Base-by-base conservation (phyloP, 2,329 filamentous ascomycete genomes). In the Diaporthe australafricana region DNA sequence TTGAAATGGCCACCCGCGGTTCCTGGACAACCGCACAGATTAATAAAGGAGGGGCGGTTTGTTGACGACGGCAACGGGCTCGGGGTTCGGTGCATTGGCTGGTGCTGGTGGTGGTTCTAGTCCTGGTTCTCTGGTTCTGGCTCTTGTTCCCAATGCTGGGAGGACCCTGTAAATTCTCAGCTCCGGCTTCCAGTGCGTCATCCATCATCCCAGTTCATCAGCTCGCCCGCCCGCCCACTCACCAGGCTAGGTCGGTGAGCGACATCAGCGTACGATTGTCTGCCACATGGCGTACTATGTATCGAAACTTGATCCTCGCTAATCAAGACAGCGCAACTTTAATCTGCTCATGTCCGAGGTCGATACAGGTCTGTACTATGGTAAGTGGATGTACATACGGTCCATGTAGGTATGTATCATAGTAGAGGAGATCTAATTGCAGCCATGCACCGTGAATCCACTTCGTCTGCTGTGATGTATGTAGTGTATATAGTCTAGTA, bases 51-150 rank as follows among this genome's bases (percentile, higher is more conserved):
- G 45, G 45, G 60, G 45, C 30, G 60, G 25, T 62, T 57, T 65
- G 60, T 65, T 65, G 60, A 65, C 56, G 52, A 56, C 38, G 60
- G 60, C 60, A 48, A 63, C 60, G 60, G 42, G 27, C 60, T 48
- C 60, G 42, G 60, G 42, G 27, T 40, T 48, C 60, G 42, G 45
- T 48, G 30, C 60, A 50, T 25, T 35, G n/a, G 55, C 55, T 20
- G n/a, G 22, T 20, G 57, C 50, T 53, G 22, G 12, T 17, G 25
- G 20, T 48, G 32, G 27, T 48, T 35, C 27, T 11, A 20, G n/a
- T 65, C 35, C 60, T 48, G 42, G 45, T 50, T 45, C 60, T 63
- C 60, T 63, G 60, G 60, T 40, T 11, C 38, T 40, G 38, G 14
- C 3, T 14, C 38, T 40, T n/a, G 40, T 16, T 16, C 6, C 45